Percentiles rank a stretch among this genome's conserved stretches.
Conservation (phyloP, 345 rosid genomes). For the Geranium brycei region DNA sequence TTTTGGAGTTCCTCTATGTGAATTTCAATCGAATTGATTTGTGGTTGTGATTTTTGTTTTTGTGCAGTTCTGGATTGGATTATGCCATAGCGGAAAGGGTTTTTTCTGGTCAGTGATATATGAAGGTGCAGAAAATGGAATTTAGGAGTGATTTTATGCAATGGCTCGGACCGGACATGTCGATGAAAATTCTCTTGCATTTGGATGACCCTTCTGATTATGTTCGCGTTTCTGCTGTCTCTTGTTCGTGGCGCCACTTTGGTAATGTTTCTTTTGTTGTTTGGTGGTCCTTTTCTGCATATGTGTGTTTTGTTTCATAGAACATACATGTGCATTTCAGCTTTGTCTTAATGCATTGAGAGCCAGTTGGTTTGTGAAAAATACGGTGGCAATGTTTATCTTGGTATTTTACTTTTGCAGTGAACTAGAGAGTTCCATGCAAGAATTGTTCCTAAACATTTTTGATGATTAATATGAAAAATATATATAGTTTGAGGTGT, state of each 20-base stretch:
- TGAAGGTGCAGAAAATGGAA: conserved; percentile 12
- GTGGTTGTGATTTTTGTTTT: not conserved
- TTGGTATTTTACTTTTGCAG: too few relatives aligned
- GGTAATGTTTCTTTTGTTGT: conserved; percentile 6
- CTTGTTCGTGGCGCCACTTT: conserved; percentile 19
- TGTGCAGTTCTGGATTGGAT: not conserved
- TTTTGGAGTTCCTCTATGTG: not conserved
- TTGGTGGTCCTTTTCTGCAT: too few relatives aligned
- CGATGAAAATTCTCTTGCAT: conserved; percentile 10
- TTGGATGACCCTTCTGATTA: conserved; percentile 27
- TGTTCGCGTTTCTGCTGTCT: conserved; percentile 19
- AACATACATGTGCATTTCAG: too few relatives aligned
- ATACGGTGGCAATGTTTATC: too few relatives aligned
- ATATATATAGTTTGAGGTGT: not conserved
- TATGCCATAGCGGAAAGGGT: too few relatives aligned
- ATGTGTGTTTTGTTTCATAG: too few relatives aligned
- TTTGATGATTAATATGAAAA: not conserved
- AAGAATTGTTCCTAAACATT: not conserved
- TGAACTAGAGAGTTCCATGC: too few relatives aligned
- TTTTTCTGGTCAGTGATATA: not conserved
- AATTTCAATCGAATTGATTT: too few relatives aligned
- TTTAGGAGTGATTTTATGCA: conserved; percentile 18
- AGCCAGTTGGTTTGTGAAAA: too few relatives aligned
- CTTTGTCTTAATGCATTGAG: too few relatives aligned
- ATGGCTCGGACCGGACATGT: conserved; percentile 20